A percentile compares a stretch with the other conserved stretches of the same genome.
These are phyloP conservation scores for Tuber umbilicatum DNA, from an alignment of 495 filamentous ascomycete species.

Conservation along the genomic window DNA sequence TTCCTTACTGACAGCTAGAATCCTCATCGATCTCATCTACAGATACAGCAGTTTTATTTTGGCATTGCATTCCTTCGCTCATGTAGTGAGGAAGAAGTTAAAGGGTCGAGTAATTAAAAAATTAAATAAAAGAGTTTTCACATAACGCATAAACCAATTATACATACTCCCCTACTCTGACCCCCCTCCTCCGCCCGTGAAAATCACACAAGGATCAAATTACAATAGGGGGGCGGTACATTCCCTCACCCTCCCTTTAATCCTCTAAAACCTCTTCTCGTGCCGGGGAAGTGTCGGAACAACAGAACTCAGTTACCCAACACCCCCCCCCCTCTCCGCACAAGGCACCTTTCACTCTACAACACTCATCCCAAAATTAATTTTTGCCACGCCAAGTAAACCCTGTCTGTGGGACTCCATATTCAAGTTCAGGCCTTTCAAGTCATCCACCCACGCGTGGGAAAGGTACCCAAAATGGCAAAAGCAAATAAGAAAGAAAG, in stretches of 20 bases:
- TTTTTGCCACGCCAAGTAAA: not conserved
- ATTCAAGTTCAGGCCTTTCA: not conserved
- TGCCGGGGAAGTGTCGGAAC: not conserved
- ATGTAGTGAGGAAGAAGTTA: not conserved
- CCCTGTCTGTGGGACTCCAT: not conserved
- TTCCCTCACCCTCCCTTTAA: not conserved
- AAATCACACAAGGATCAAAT: not conserved
- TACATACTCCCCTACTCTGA: not conserved
- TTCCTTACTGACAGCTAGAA: not conserved
- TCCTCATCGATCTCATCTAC: not conserved
- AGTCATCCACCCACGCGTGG: not conserved
- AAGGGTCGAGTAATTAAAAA: not conserved
- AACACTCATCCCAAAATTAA: not conserved
- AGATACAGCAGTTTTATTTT: not conserved
- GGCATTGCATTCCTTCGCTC: not conserved
- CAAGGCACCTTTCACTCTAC: not conserved
- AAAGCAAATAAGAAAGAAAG: not conserved
- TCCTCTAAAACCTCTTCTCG: not conserved
- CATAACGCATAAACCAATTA: not conserved
- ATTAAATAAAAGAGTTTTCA: not conserved
- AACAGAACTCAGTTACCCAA: not conserved
- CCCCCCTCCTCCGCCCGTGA: not conserved
- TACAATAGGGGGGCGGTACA: not conserved
- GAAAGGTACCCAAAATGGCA: not conserved
- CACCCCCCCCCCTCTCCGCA: not conserved